Evolutionary conservation across 495 filamentous ascomycete genomes (phyloP).

Genomic region (Xylaria acuta): DNA sequence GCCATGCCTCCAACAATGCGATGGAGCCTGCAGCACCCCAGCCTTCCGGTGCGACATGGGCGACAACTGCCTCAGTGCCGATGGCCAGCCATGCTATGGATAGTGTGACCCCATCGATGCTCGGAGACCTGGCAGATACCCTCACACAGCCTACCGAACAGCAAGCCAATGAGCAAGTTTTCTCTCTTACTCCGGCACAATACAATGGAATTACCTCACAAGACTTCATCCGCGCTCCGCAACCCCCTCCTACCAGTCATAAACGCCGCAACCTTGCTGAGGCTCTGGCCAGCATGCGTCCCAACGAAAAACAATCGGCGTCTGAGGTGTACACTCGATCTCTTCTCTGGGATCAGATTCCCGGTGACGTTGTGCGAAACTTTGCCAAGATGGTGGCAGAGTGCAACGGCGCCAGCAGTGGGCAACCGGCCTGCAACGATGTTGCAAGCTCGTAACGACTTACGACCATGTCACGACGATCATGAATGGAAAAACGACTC

Average conservation of each 20-base stretch:
- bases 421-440: constrained; percentile 40
- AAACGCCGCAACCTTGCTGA: constrained; percentile 79
- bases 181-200: constrained; percentile 82
- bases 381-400: constrained; percentile 88
- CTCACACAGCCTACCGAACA: constrained; percentile 79
- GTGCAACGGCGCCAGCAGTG: constrained; percentile 45
- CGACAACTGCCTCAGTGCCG: constrained; percentile 50
- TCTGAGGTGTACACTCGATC: constrained; percentile 92
- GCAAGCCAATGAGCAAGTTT: constrained; percentile 88
- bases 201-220: constrained; percentile 85
- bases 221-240: constrained; percentile 63
- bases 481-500: constrained; percentile 30
- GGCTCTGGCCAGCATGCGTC: constrained; percentile 79
- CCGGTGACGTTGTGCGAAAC: constrained; percentile 86
- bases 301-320: constrained; percentile 66
- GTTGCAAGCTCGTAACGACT: constrained; percentile 45
- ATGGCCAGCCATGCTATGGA: constrained; percentile 61
- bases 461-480: constrained; percentile 29
- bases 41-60: constrained; percentile 58
- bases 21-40: constrained; percentile 56
- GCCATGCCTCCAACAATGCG: constrained; percentile 50
- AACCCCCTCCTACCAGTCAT: constrained; percentile 56
- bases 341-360: constrained; percentile 93
- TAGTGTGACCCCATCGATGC: constrained; percentile 64
- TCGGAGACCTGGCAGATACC: constrained; percentile 76